Percentiles rank a stretch among this genome's conserved stretches.
These are phyloP conservation scores for Xylaria sp. DNA, from an alignment of 2,329 filamentous ascomycete genomes.

Conservation along the genomic window DNA sequence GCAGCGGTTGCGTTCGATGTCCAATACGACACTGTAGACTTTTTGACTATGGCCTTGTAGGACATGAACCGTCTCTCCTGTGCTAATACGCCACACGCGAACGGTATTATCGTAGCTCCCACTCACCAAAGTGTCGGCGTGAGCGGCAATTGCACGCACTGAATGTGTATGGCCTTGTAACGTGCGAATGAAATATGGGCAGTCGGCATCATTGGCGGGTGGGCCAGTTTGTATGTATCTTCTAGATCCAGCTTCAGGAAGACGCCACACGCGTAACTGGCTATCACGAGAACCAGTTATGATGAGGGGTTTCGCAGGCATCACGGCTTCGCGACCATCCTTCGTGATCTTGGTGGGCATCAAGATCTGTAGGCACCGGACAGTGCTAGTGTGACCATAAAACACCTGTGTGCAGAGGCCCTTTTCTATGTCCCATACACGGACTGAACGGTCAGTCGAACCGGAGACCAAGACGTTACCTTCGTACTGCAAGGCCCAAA, in stretches of 20 bases:
- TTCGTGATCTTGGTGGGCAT: slow-evolving; percentile 83
- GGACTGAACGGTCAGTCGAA: slow-evolving; percentile 95
- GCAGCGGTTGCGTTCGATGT: slow-evolving; percentile 90
- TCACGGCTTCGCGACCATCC: slow-evolving; percentile 82
- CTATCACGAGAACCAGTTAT: slow-evolving; percentile 98
- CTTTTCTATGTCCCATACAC: slow-evolving; percentile 98
- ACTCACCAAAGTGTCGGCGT: slow-evolving; percentile 95
- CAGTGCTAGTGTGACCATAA: slow-evolving; percentile 96
- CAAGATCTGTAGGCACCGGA: slow-evolving; percentile 93
- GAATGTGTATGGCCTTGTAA: slow-evolving; percentile 90
- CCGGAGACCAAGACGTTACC: slow-evolving; percentile 95
- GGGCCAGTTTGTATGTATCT: slow-evolving; percentile 83
- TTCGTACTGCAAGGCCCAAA: slow-evolving; percentile 97
- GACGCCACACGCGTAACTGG: slow-evolving; percentile 91
- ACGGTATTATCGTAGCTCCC: slow-evolving; percentile 97
- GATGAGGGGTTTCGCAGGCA: slow-evolving; percentile 93
- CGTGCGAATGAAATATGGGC: slow-evolving; percentile 92
- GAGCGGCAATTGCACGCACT: slow-evolving; percentile 92
- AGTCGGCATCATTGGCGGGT: slow-evolving; percentile 78
- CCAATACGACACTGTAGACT: slow-evolving; percentile 96
- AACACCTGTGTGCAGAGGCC: slow-evolving; percentile 95
- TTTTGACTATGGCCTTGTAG: slow-evolving; percentile 90
- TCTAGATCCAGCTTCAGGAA: slow-evolving; percentile 82
- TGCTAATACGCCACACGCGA: slow-evolving; percentile 96
- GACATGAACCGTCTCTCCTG: slow-evolving; percentile 85